Evolutionary conservation across 1,139 yeast species (phyloP), one percentile per base, ranked within the genome.

Genomic region (Nakaseomyces sp.): DNA sequence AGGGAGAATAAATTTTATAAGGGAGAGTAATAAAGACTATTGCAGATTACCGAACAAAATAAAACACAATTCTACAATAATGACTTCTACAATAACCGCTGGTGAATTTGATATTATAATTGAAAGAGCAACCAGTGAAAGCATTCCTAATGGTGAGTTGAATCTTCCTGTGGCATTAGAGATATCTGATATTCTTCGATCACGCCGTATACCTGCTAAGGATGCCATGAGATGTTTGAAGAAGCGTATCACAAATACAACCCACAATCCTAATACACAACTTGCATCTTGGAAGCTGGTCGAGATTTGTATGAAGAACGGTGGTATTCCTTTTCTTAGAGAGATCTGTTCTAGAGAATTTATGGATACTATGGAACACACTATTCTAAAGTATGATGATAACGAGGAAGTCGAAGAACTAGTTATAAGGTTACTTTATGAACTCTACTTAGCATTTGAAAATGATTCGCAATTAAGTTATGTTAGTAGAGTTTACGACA

Each of bases 251-350:
- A 69, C 81, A 24, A 69, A 74, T 47, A 73, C 77, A 16, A 74
- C 77, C 52, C 59, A 66, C 26, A 81, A 81, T 55, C 95, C 96
- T 6, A 88, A 88, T 62, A 75, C 81, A 25, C 84, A 85, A 55
- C 71, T 78, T 31, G 76, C 91, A 8, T 73, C 89, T 0, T 72
- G 94, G 57, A 83, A 82, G 58, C 69, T 93, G 51, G 71, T 81
- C 19, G 97, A 91, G 56, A 74, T 87, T 40, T 86, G 96, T 65
- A 83, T 91, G 46, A 91, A 93, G 67, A 91, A 93, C 62, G 89
- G 96, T 41, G 99, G 99, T 6, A 71, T 72, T 43, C 95, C 87
- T 56, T 89, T 91, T 55, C 69, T 91, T 28, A 71, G 70, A 29
- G 96, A 88, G 57, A 70, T 89, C 33, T 78, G 94, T 25, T 75